A percentile compares a stretch with the other conserved stretches of the same genome.
Conservation (phyloP, 2,329 filamentous ascomycete genomes). For the Xylariales sp. region DNA sequence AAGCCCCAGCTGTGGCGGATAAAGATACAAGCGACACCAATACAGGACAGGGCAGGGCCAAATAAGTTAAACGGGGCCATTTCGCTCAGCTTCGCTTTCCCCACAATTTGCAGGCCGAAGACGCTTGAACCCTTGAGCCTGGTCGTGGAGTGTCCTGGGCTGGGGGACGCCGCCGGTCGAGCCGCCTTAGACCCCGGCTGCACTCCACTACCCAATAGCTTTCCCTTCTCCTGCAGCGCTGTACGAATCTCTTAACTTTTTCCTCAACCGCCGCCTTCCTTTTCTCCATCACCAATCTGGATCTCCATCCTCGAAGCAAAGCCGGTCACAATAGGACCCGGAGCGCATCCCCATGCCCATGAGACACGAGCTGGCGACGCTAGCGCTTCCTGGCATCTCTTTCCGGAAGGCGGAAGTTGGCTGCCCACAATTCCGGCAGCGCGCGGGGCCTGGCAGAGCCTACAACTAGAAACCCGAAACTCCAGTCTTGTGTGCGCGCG, state of each 20-base stretch:
- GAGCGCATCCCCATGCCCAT: conserved; percentile 11
- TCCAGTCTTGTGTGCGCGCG: conserved; percentile 10
- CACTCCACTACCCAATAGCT: conserved; percentile 4
- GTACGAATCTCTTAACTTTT: no score
- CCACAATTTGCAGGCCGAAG: background rate
- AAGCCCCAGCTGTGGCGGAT: no score
- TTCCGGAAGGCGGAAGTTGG: conserved; percentile 19
- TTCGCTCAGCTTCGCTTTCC: conserved; percentile 1
- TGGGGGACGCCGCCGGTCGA: conserved; percentile 1
- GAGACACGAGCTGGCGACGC: conserved; percentile 16
- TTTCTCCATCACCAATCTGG: conserved; percentile 1
- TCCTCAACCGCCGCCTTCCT: no score
- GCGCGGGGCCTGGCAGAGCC: conserved; percentile 15
- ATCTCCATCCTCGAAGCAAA: background rate
- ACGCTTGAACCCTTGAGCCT: background rate
- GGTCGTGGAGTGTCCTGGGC: background rate
- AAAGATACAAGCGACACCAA: no score
- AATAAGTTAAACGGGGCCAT: no score
- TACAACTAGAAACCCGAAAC: conserved; percentile 4
- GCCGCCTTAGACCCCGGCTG: conserved; percentile 5
- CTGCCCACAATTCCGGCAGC: conserved; percentile 18
- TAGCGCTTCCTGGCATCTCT: conserved; percentile 21
- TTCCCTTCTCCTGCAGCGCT: conserved; percentile 2
- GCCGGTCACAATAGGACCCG: background rate
- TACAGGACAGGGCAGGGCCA: no score